phyloP scores from a whole-genome alignment of 2,329 filamentous ascomycete species.

The Raffaelea ambrosiae region DNA sequence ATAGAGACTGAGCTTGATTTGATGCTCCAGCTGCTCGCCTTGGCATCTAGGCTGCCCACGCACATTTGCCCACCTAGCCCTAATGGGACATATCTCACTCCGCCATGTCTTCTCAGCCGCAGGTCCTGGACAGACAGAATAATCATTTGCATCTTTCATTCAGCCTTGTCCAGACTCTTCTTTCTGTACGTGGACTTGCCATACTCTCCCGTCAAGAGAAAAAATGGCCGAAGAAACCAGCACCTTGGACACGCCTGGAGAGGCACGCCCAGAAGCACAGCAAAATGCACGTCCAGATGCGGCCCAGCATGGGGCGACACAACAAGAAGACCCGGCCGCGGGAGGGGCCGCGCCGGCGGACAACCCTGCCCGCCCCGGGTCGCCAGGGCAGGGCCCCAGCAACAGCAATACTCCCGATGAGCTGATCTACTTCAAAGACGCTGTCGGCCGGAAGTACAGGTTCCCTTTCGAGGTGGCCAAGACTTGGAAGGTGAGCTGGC shows the following conservation, averaged over 20 bases:
- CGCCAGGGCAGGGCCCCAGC: too few species aligned
- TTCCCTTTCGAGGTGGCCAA: not conserved
- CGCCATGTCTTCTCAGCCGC: too few species aligned
- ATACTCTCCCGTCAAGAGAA: too few species aligned
- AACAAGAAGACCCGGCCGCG: not conserved
- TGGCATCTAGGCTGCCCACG: too few species aligned
- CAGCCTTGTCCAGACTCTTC: not conserved
- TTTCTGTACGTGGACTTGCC: not conserved
- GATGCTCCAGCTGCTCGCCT: too few species aligned
- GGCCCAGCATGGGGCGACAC: not conserved
- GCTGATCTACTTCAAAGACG: not conserved
- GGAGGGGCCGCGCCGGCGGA: not conserved
- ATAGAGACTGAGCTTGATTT: too few species aligned
- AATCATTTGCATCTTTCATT: too few species aligned
- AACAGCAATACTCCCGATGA: not conserved
- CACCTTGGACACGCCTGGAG: not conserved
- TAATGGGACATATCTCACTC: too few species aligned
- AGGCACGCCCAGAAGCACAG: not conserved
- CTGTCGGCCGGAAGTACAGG: not conserved
- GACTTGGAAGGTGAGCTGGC: not conserved
- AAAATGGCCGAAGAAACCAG: not conserved
- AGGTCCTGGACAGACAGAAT: too few species aligned
- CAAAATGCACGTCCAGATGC: not conserved
- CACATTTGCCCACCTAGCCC: too few species aligned
- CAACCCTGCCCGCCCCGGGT: not conserved